Conservation (phyloP, 1,284 basidiomycete genomes). For the Sanghuangporus weigelae region DNA sequence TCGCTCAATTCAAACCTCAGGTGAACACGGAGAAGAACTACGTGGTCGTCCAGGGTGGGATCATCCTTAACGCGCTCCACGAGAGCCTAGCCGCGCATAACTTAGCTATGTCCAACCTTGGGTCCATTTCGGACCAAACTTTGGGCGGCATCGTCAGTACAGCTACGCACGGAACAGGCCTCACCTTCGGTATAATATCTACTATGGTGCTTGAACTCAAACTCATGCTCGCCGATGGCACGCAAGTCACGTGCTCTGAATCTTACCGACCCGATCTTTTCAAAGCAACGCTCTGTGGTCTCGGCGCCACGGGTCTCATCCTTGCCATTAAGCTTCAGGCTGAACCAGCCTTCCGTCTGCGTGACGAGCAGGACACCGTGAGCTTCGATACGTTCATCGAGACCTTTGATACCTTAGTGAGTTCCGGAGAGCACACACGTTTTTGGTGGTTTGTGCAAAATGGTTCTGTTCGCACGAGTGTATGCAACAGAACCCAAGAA, state of each 20-base stretch:
- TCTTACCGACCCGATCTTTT: slow-evolving; percentile 73
- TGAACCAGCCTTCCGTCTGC: slow-evolving; percentile 79
- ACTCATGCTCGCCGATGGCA: slow-evolving; percentile 70
- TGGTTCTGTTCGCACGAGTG: slow-evolving; percentile 67
- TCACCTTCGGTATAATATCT: slow-evolving; percentile 78
- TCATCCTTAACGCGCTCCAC: slow-evolving; percentile 73
- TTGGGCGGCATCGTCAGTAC: slow-evolving; percentile 93
- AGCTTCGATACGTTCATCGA: slow-evolving; percentile 60
- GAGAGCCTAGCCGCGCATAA: slow-evolving; percentile 57
- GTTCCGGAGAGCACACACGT: slow-evolving; percentile 80
- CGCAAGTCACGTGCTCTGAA: slow-evolving; percentile 64
- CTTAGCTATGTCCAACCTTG: slow-evolving; percentile 88
- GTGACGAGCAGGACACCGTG: slow-evolving; percentile 69
- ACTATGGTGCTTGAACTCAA: slow-evolving; percentile 74
- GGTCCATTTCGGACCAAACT: slow-evolving; percentile 96
- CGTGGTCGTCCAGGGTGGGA: slow-evolving; percentile 74
- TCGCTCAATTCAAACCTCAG: slow-evolving; percentile 33
- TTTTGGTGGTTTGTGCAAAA: slow-evolving; percentile 94
- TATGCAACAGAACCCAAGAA: slow-evolving; percentile 72
- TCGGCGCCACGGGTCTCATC: slow-evolving; percentile 92
- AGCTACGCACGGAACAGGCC: slow-evolving; percentile 91
- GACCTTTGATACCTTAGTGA: slow-evolving; percentile 52
- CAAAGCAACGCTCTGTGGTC: slow-evolving; percentile 86
- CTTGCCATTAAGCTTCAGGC: slow-evolving; percentile 75
- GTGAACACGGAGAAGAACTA: slow-evolving; percentile 67